Base-by-base conservation (phyloP, 345 rosid genomes). In the Populus alba region DNA sequence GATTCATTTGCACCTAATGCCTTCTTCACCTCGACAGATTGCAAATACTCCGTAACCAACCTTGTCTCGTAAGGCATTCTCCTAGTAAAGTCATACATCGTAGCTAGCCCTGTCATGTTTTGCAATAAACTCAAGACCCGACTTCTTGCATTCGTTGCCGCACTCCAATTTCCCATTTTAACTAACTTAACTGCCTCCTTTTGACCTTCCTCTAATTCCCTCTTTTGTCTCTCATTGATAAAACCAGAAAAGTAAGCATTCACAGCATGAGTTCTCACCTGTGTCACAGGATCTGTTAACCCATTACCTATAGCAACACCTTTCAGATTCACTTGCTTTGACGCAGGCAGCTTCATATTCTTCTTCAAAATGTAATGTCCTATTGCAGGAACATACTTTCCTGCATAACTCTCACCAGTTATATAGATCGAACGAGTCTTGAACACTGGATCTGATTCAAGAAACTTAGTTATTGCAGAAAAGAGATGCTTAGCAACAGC, bases 241-340 rank as follows among this genome's bases (percentile, higher is more conserved):
- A 92, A 73, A 31, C 97, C 97, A 1, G 88, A 85, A 75, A 70
- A 91, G 70, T 89, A 94, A 22, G 89, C 87, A 70, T 77, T 91
- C 22, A 55, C 75, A 51, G 91, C 96, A 70, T 90, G 91, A 11
- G 89, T 92, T 3, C 74, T 73, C 23, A 90, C 83, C 39, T 91
- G 98, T 1, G 79, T 83, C 16, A 81, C 78, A 3, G 97, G 98
- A 51, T 94, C 97, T 0, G 94, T 94, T 18, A 94, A 37, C 22
- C 98, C 98, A 66, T 94, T 87, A 38, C 98, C 98, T 2, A 92
- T 92, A 0, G 92, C 96, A 2, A 94, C 83, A 1, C 97, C 98
- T 7, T 75, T 80, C 70, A 94, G 75, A 71, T 92, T 89, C 45
- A 92, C 82, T 67, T 74, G 77, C 71, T 78, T 70, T 1, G 85